Percentiles rank a stretch among this genome's conserved stretches.
These are phyloP conservation scores for Clarireedia paspali DNA, from an alignment of 2,329 filamentous ascomycete genomes.

Conservation along the genomic window DNA sequence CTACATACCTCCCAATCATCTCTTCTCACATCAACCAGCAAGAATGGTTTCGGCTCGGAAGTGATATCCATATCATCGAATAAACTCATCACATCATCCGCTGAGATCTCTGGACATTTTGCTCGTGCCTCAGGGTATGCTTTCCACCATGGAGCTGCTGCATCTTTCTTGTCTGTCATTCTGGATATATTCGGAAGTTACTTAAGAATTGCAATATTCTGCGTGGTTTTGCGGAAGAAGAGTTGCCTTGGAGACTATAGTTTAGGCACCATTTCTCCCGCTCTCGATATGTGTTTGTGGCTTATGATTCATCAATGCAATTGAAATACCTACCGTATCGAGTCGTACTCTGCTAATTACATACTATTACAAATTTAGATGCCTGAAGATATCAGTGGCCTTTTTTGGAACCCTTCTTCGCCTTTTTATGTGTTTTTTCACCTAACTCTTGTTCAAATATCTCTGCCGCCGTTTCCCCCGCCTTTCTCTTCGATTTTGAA, in stretches of 20 bases:
- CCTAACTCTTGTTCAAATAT: constrained; percentile 55
- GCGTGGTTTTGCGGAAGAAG: background rate
- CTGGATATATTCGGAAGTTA: background rate
- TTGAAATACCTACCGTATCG: too few species aligned
- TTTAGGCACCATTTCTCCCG: background rate
- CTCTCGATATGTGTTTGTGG: background rate
- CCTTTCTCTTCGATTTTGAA: constrained; percentile 71
- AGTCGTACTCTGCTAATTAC: background rate
- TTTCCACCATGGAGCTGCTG: constrained; percentile 19
- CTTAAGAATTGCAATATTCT: background rate
- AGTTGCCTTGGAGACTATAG: background rate
- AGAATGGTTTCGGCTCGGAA: constrained; percentile 31
- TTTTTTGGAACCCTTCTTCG: constrained; percentile 40
- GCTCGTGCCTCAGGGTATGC: constrained; percentile 38
- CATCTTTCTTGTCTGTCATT: constrained; percentile 1
- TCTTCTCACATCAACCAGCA: constrained; percentile 46
- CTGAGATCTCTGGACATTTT: constrained; percentile 32
- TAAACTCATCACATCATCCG: constrained; percentile 34
- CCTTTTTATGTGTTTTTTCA: constrained; percentile 44
- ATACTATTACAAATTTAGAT: background rate
- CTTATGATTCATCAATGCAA: background rate
- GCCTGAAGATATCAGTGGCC: constrained; percentile 8
- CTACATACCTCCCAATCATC: constrained; percentile 40
- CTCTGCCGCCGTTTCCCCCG: constrained; percentile 47
- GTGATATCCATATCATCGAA: constrained; percentile 33